These are phyloP conservation scores for Cicer cuneatum DNA, from an alignment of 306 rosid genomes.

Conservation along the genomic window DNA sequence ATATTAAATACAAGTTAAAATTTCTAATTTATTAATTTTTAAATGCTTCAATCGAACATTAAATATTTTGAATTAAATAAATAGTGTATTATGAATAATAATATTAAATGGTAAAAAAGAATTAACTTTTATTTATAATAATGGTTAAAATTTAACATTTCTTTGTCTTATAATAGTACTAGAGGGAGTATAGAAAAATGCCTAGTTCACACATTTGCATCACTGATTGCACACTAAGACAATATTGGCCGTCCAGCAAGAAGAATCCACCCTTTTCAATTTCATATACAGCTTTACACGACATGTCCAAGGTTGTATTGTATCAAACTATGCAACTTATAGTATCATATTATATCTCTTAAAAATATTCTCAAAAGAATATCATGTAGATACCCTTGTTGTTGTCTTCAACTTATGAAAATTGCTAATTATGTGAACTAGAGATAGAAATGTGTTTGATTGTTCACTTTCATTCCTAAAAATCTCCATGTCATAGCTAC, in stretches of 20 bases:
- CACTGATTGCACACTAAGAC: constrained; percentile 8
- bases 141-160: too few species aligned
- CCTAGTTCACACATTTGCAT: too few species aligned
- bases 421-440: constrained; percentile 23
- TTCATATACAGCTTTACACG: constrained; percentile 12
- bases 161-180: too few species aligned
- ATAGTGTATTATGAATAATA: too few species aligned
- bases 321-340: constrained; percentile 21
- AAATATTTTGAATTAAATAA: too few species aligned
- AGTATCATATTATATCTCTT: constrained; percentile 23
- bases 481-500: constrained; percentile 23
- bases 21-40: too few species aligned
- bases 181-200: too few species aligned
- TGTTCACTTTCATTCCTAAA: constrained; percentile 11
- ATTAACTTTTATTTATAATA: too few species aligned
- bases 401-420: constrained; percentile 39
- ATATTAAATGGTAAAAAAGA: too few species aligned
- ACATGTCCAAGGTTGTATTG: constrained; percentile 36
- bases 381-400: constrained; percentile 46
- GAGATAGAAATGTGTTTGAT: constrained; percentile 23
- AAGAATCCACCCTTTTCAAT: constrained; percentile 5
- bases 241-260: constrained; percentile 40
- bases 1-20: too few species aligned
- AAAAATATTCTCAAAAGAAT: constrained; percentile 44
- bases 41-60: too few species aligned